A percentile compares a stretch with the other conserved stretches of the same genome.
These are phyloP conservation scores for Rutidosis leptorrhynchoides DNA, from an alignment of 129 eudicot genomes.

Conservation along the genomic window DNA sequence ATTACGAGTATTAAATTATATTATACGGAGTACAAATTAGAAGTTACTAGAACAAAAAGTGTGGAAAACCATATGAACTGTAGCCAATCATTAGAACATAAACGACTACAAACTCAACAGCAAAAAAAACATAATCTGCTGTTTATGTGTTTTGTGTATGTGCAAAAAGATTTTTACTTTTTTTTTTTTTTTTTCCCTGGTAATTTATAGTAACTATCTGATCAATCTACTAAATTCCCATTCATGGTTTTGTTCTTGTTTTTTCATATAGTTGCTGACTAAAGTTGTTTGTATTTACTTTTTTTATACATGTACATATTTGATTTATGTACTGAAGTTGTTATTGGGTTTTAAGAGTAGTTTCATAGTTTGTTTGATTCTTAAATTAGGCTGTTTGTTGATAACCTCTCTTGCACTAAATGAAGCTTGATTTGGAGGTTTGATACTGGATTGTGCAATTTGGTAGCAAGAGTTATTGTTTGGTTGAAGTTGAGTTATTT, in stretches of 20 bases:
- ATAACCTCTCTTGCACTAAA: constrained; percentile 7
- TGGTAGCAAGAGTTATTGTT: constrained; percentile 6
- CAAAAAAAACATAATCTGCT: no score
- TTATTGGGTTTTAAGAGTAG: constrained; percentile 3
- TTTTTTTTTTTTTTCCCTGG: not conserved
- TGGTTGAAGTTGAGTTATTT: constrained; percentile 21
- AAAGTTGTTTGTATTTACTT: not conserved
- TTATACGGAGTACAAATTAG: no score
- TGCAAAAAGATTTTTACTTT: constrained; percentile 1
- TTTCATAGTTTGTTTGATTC: constrained; percentile 14
- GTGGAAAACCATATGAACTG: no score
- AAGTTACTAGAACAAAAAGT: no score
- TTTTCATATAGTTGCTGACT: constrained; percentile 9
- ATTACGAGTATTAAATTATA: no score
- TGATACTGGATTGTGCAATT: constrained; percentile 18
- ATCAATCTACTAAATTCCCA: not conserved
- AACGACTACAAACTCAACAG: no score
- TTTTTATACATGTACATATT: not conserved
- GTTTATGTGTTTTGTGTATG: constrained; percentile 11
- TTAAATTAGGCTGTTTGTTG: constrained; percentile 17
- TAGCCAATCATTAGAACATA: no score
- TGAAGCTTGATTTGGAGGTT: constrained; percentile 23
- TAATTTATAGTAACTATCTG: not conserved
- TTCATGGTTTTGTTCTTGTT: constrained; percentile 1
- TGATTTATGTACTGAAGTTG: not conserved